Conservation (phyloP, 495 filamentous ascomycete species). For the Hypoxylon lienhwacheense region DNA sequence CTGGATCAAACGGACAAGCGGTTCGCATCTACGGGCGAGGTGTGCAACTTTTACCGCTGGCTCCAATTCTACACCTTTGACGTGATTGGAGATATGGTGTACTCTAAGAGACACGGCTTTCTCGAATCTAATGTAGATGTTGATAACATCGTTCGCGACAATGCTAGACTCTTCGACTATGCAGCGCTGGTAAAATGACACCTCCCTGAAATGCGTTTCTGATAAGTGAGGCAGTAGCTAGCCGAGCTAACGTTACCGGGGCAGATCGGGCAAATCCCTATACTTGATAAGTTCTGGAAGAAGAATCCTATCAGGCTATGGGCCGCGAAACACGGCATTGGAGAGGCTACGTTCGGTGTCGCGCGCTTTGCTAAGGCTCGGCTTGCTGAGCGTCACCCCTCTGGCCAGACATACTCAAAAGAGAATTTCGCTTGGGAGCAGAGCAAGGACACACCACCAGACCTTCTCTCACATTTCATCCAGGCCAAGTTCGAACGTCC, state of each 20-base stretch:
- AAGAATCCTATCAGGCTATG: conserved; percentile 36
- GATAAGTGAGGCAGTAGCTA: not conserved
- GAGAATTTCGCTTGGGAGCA: conserved; percentile 26
- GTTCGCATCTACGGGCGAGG: conserved; percentile 37
- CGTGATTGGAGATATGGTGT: conserved; percentile 60
- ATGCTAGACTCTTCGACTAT: conserved; percentile 47
- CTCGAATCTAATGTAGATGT: conserved; percentile 55
- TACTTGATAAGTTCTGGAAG: conserved; percentile 41
- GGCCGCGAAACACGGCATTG: conserved; percentile 46
- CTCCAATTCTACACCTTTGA: conserved; percentile 63
- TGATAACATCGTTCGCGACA: conserved; percentile 48
- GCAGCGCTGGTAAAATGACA: conserved; percentile 54
- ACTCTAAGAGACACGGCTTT: conserved; percentile 57
- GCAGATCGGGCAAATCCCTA: conserved; percentile 30
- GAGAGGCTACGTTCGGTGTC: conserved; percentile 45
- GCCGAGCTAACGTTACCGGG: not conserved
- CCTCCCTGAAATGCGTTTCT: conserved; percentile 41
- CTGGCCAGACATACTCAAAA: conserved; percentile 4
- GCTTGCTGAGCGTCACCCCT: conserved; percentile 41
- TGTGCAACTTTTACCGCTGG: conserved; percentile 55
- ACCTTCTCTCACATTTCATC: conserved; percentile 18
- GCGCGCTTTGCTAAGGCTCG: conserved; percentile 50
- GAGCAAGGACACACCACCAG: conserved; percentile 11
- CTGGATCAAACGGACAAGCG: conserved; percentile 41
- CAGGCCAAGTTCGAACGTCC: conserved; percentile 54